Evolutionary conservation across 1,139 yeast genomes (phyloP).

Genomic region (Kurtzmaniella quercitrusa): DNA sequence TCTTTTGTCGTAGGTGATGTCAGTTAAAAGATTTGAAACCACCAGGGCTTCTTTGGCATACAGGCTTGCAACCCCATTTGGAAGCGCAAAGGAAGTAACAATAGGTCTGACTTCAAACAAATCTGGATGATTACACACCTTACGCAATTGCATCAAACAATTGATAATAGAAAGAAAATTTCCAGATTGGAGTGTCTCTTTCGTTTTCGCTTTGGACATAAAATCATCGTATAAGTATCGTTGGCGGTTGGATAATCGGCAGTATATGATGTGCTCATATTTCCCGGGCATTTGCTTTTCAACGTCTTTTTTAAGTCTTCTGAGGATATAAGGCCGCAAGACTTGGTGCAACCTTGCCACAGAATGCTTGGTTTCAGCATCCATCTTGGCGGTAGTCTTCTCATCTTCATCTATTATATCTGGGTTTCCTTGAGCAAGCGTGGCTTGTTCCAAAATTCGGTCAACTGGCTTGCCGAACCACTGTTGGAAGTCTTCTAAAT

Average conservation of each 20-base stretch:
- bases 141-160: slow-evolving; percentile 95
- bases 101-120: slow-evolving; percentile 94
- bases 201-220: slow-evolving; percentile 94
- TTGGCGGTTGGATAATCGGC: slow-evolving; percentile 90
- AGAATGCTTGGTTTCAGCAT: slow-evolving; percentile 74
- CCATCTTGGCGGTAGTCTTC: slow-evolving; percentile 35
- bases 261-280: slow-evolving; percentile 90
- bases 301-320: slow-evolving; percentile 93
- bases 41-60: slow-evolving; percentile 43
- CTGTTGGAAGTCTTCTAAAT: slow-evolving; percentile 89
- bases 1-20: slow-evolving; percentile 18
- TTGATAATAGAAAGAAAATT: slow-evolving; percentile 93
- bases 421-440: slow-evolving; percentile 50
- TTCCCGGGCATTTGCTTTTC: slow-evolving; percentile 99
- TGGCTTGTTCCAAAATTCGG: slow-evolving; percentile 69
- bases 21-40: slow-evolving; percentile 37
- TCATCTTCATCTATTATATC: slow-evolving; percentile 44
- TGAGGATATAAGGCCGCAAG: slow-evolving; percentile 81
- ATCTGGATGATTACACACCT: slow-evolving; percentile 97
- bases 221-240: slow-evolving; percentile 91
- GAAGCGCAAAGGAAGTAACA: slow-evolving; percentile 80
- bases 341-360: slow-evolving; percentile 91
- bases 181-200: slow-evolving; percentile 90
- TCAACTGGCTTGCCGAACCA: slow-evolving; percentile 99
- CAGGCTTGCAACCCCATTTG: slow-evolving; percentile 53